Base-by-base conservation (phyloP, 1,284 basidiomycete genomes). In the Hypsizygus ulmarius region DNA sequence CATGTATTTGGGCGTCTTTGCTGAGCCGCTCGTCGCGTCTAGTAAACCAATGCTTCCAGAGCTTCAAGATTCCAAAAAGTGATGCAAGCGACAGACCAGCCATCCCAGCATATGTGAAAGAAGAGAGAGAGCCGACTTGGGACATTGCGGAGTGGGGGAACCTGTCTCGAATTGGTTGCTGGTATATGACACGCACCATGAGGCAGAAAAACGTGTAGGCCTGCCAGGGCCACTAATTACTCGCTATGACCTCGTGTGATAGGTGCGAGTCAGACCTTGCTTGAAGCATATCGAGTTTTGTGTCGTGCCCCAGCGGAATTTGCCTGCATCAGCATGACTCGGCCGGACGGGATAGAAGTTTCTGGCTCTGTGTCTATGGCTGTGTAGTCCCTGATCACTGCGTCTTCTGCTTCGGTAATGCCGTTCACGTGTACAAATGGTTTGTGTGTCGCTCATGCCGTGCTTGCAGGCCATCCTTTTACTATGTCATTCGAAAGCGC, bases 191-290 rank as follows among this genome's bases (percentile, higher is more conserved):
- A 27, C 33, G 38, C 37, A 33, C 49, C 58, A 58, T 54, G 57
- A 59, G 57, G 57, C 53, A 33, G 41, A 41, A 39, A 46, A 59
- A 57, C 53, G 54, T 59, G 57, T 48, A 38, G 29, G 27, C 47
- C 49, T 46, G 39, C 47, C 45, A 28, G 43, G 49, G 53, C 43
- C 40, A 49, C 40, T 51, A 45, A 51, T 46, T 51, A 45, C 36
- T 46, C 43, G 43, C 49, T 28, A 19, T 41, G 30, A 37, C 55
- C 49, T 52, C 55, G 55, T 59, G 57, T 53, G 51, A 52, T 48
- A 43, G 49, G 49, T 51, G 55, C 39, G 33, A 49, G 41, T 49
- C 46, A 44, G 36, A 21, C 40, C 39, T 43, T 39, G 45, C 30
- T 37, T 43, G 37, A 9, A 16, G 27, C 28, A 15, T 25, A 32